Evolutionary conservation across 2,329 filamentous ascomycete genomes (phyloP), one percentile per base, ranked within the genome.

Genomic region (Meredithiella fracta): DNA sequence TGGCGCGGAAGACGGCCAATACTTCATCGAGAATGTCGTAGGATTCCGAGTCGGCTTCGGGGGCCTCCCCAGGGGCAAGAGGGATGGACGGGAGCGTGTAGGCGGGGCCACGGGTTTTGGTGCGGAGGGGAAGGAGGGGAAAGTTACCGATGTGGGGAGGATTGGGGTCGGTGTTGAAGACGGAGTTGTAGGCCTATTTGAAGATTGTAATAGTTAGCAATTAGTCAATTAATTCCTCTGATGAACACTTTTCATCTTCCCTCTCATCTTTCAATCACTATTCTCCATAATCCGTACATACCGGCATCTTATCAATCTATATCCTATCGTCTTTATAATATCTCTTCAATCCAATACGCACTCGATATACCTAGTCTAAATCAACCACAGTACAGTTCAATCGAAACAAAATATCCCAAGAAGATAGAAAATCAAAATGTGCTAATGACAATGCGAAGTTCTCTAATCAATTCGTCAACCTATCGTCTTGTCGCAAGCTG

Each of bases 11-110:
- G 52, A 97, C 79, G 11, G 83, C 78, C 56, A 98, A 78, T 53
- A 94, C 82, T 74, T 98, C 92, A 72, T 98, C 92, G 56, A 97
- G 79, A 60, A 92, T 86, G 73, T 98, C 92, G 76, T 97, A 97
- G 65, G 85, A 90, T 69, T 95, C 88, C 69, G 81, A 83, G 68
- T 92, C 87, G 52, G 89, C 84, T 68, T 96, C 88, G 64, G 74
- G 83, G 63, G 74, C 80, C 69, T 82, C 78, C 68, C 73, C 64
- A 60, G 80, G 73, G 37, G 78, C 70, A 55, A 88, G 75, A 47
- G 75, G 69, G 56, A 71, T 68, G 62, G 67, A 78, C 65, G 70
- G 83, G 70, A 98, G 83, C 53, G 86, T 84, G 72, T 94, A 90
- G 62, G 91, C 91, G 47, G 92, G 92, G n/a, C 92, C 92, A 61